These are phyloP conservation scores for Poronia punctata DNA, from an alignment of 495 filamentous ascomycete species.

Conservation along the genomic window DNA sequence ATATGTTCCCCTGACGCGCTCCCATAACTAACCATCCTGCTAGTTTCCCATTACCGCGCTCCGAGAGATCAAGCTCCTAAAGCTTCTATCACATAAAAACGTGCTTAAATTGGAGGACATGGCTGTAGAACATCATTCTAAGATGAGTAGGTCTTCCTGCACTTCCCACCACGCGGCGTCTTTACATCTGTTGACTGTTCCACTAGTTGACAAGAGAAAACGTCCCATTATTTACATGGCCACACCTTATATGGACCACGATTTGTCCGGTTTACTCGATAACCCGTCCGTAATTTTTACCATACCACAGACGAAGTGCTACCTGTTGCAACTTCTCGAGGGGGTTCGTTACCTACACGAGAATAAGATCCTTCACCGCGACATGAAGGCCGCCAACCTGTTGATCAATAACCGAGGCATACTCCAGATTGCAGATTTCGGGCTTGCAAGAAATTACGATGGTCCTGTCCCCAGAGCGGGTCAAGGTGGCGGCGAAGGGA, in stretches of 20 bases:
- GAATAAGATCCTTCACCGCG: slow-evolving; percentile 84
- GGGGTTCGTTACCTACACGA: slow-evolving; percentile 85
- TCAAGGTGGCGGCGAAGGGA: slow-evolving; percentile 74
- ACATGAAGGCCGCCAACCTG: slow-evolving; percentile 98
- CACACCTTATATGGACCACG: slow-evolving; percentile 97
- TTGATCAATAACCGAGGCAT: slow-evolving; percentile 92
- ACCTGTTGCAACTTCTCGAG: slow-evolving; percentile 88
- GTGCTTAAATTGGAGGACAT: slow-evolving; percentile 87
- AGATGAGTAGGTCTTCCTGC: slow-evolving; percentile 42
- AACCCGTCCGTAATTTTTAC: slow-evolving; percentile 84
- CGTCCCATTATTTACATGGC: slow-evolving; percentile 96
- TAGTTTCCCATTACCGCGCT: slow-evolving; percentile 72
- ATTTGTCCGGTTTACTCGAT: slow-evolving; percentile 89
- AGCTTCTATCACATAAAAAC: slow-evolving; percentile 86
- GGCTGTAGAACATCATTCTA: slow-evolving; percentile 73
- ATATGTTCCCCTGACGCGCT: neutral
- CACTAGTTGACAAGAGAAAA: slow-evolving; percentile 64
- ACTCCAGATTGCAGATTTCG: slow-evolving; percentile 96
- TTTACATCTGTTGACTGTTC: slow-evolving; percentile 11
- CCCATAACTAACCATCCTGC: slow-evolving; percentile 7
- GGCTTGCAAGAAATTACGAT: slow-evolving; percentile 87
- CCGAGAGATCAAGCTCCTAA: slow-evolving; percentile 90
- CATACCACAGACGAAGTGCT: slow-evolving; percentile 93
- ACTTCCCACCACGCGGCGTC: too few relatives aligned
- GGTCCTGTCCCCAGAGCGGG: slow-evolving; percentile 73